A percentile compares a stretch with the other conserved stretches of the same genome.
Conservation (phyloP, 2,329 filamentous ascomycete species). For the Escovopsis sp. region DNA sequence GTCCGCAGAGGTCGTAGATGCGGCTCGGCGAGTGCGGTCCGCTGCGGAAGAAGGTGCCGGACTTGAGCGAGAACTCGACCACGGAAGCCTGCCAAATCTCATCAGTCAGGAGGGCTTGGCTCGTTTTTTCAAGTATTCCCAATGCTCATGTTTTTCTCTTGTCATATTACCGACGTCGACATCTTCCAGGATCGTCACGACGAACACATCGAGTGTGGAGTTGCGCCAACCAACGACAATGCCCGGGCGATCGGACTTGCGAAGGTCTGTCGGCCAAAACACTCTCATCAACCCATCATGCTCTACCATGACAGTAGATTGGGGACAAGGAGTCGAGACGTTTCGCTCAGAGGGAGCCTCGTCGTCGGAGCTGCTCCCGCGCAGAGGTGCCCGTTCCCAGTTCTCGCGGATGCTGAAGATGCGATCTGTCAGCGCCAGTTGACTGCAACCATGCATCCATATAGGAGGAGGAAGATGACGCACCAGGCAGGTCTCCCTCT, state of each 20-base stretch:
- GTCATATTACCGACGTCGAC: conserved; percentile 61
- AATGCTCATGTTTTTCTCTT: no score
- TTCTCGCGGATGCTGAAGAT: conserved; percentile 78
- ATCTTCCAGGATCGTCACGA: conserved; percentile 77
- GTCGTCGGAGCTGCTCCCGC: conserved; percentile 81
- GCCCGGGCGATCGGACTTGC: conserved; percentile 55
- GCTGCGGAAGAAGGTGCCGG: conserved; percentile 70
- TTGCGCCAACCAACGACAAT: conserved; percentile 95
- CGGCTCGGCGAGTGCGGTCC: conserved; percentile 65
- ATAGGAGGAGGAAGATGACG: no score
- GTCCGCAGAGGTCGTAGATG: conserved; percentile 74
- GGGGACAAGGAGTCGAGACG: conserved; percentile 8
- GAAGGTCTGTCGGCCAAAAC: conserved; percentile 90
- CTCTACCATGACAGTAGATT: conserved; percentile 45
- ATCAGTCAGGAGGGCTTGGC: conserved; percentile 1
- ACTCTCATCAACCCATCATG: conserved; percentile 89
- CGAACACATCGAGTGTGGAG: conserved; percentile 77
- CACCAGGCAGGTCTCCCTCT: conserved; percentile 68
- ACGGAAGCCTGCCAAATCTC: conserved; percentile 44
- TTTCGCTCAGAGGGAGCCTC: conserved; percentile 70
- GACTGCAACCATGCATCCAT: no score
- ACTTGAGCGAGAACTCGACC: conserved; percentile 77
- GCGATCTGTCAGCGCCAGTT: conserved; percentile 1
- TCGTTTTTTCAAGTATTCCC: no score
- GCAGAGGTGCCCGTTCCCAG: conserved; percentile 74